Evolutionary conservation across 768 basidiomycete genomes (phyloP).

Genomic region (Kwoniella pini): DNA sequence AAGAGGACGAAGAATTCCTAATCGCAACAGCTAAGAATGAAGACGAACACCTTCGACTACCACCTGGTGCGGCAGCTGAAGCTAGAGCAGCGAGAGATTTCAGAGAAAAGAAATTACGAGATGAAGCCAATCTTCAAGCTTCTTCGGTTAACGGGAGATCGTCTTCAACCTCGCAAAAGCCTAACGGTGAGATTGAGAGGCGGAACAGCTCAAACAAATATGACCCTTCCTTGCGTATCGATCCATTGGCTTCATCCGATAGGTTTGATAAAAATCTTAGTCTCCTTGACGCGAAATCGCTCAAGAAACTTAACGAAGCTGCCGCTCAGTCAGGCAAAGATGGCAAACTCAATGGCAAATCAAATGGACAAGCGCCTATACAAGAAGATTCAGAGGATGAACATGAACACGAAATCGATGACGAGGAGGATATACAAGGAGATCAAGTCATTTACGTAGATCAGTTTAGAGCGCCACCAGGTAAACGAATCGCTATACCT

Average conservation of each 20-base stretch:
- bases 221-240: conserved; percentile 59
- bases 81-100: conserved; percentile 83
- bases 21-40: conserved; percentile 76
- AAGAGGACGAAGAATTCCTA: conserved; percentile 67
- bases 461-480: conserved; percentile 74
- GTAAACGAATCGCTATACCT: conserved; percentile 88
- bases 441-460: conserved; percentile 56
- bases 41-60: conserved; percentile 73
- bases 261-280: conserved; percentile 73
- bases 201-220: conserved; percentile 27
- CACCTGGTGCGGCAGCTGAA: conserved; percentile 60
- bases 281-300: conserved; percentile 63
- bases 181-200: background rate
- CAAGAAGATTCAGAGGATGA: conserved; percentile 29
- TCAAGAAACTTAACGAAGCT: conserved; percentile 57
- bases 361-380: conserved; percentile 1
- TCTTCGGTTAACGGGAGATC: conserved; percentile 8
- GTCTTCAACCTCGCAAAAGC: background rate
- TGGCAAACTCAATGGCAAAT: conserved; percentile 6
- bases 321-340: conserved; percentile 24
- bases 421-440: conserved; percentile 58
- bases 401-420: conserved; percentile 39
- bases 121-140: conserved; percentile 57
- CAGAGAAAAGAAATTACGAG: conserved; percentile 71
- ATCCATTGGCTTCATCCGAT: conserved; percentile 80